Conservation (phyloP, 495 filamentous ascomycete genomes). For the Aspergillus campestris region DNA sequence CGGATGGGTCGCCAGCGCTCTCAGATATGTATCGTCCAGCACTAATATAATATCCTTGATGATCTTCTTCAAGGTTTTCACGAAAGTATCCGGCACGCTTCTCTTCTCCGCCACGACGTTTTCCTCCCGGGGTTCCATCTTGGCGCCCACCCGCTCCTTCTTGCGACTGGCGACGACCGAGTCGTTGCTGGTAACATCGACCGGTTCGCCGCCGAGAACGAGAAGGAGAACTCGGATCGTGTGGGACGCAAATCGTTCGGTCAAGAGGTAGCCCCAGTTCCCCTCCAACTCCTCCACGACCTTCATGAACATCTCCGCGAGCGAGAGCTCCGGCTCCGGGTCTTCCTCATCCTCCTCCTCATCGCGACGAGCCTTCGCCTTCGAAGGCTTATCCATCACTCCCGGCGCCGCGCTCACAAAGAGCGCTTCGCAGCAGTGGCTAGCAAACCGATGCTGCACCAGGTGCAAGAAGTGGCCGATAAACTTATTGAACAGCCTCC, state of each 20-base stretch:
- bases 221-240: slow-evolving; percentile 76
- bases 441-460: slow-evolving; percentile 89
- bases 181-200: slow-evolving; percentile 53
- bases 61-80: slow-evolving; percentile 64
- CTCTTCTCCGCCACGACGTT: slow-evolving; percentile 29
- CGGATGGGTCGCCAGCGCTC: slow-evolving; percentile 75
- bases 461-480: slow-evolving; percentile 81
- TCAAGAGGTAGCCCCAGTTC: slow-evolving; percentile 74
- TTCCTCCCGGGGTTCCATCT: slow-evolving; percentile 29
- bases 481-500: slow-evolving; percentile 75
- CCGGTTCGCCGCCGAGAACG: slow-evolving; percentile 73
- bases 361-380: slow-evolving; percentile 36
- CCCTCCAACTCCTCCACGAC: slow-evolving; percentile 77
- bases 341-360: slow-evolving; percentile 26
- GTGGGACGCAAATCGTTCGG: slow-evolving; percentile 86
- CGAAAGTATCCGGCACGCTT: slow-evolving; percentile 70
- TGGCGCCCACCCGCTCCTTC: slow-evolving; percentile 68
- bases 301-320: slow-evolving; percentile 78
- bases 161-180: slow-evolving; percentile 76
- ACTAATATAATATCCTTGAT: slow-evolving; percentile 61
- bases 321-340: slow-evolving; percentile 42
- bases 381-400: slow-evolving; percentile 54
- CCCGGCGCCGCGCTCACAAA: slow-evolving; percentile 74
- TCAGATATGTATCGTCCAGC: slow-evolving; percentile 63
- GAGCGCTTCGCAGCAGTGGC: slow-evolving; percentile 91